Base-by-base conservation (phyloP, 148 eudicot genomes). In the Rhododendron griersonianum region DNA sequence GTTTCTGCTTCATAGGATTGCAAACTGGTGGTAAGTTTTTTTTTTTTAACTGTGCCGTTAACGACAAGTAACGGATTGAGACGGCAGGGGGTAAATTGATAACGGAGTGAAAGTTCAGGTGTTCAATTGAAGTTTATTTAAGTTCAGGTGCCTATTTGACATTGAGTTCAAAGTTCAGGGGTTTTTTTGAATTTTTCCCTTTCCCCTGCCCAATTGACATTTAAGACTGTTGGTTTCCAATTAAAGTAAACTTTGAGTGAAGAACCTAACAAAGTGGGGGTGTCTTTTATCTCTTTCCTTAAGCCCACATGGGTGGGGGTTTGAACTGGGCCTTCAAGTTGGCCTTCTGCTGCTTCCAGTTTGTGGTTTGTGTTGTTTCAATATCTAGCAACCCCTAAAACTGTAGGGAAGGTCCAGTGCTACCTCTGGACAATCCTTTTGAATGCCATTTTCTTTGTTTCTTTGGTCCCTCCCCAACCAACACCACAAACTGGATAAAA, bases 401-500 rank as follows among this genome's bases (percentile, higher is more conserved):
- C 44, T 69, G 53, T 83, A 45, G 28, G 78, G 61, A 69, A 83
- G 57, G 35, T 67, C 13, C 30, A 59, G 4, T 28, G 41, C 78
- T 74, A 35, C 75, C 71, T 13, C 77, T 23, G 78, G 25, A 83
- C 85, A 83, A 45, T 11, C 55, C 55, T 65, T 15, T 35, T 83
- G 77, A 25, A 83, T 35, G 77, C 67, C 85, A 67, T 33, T 83
- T 44, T 83, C 57, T 53, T 53, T 53, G 57, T 53, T 53, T 16
- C 74, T 57, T 61, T 10, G 73, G 51, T 14, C 53, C 48, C 84
- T 39, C 41, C 45, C 45, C 30, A 37, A 13, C 30, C 69, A 16
- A 41, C 41, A 82, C 33, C 19, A 41, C 23, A 44, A 61, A 82
- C 21, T 65, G 75, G 53, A 82, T 61, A 63, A 63, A 37, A 39